Evolutionary conservation across 2,329 filamentous ascomycete genomes (phyloP), one percentile per base, ranked within the genome.

Genomic region (Colletotrichum horii): DNA sequence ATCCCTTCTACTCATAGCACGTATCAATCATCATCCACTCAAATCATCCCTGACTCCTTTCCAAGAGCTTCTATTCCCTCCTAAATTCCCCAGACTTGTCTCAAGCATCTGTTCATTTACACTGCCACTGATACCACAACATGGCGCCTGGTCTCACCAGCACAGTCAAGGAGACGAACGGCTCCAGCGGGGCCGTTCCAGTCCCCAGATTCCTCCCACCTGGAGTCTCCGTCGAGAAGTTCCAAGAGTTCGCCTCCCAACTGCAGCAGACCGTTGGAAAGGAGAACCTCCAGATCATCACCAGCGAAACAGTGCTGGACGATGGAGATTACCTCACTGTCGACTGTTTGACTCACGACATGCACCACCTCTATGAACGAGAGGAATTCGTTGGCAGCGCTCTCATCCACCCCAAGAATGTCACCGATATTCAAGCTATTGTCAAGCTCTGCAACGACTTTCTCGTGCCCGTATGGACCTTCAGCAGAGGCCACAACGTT

Each of bases 401-500:
- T 5, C 80, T 87, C 14, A 81, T 86, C 19, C 74, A 76, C 14
- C 80, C 80, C 5, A 74, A 79, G 6, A 78, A 82, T 34, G 83
- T 85, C 9, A 4, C 80, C 62, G 87, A 90, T 67, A 87, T 89
- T 4, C 88, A 89, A 79, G 79, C 79, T 2, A 81, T 89, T 30
- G 85, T 89, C 43, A 82, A 81, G 56, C 84, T 86, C 80, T 85
- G 85, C 36, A 89, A 89, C 77, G 81, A 87, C 65, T 84, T 84
- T 75, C 78, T 82, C 8, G 84, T 89, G 4, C 88, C 88, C 2
- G 81, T 89, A 56, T 90, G 87, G 79, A 87, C 88, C 12, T 87
- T 88, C 76, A 88, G 85, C 3, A 86, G 88, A 76, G 88, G 88
- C 1, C 81, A 87, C 48, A 89, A 89, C 71, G 82, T 89, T 3